Base-by-base conservation (phyloP, 1,284 basidiomycete genomes). In the Microbotryum lychnidis-dioicae region DNA sequence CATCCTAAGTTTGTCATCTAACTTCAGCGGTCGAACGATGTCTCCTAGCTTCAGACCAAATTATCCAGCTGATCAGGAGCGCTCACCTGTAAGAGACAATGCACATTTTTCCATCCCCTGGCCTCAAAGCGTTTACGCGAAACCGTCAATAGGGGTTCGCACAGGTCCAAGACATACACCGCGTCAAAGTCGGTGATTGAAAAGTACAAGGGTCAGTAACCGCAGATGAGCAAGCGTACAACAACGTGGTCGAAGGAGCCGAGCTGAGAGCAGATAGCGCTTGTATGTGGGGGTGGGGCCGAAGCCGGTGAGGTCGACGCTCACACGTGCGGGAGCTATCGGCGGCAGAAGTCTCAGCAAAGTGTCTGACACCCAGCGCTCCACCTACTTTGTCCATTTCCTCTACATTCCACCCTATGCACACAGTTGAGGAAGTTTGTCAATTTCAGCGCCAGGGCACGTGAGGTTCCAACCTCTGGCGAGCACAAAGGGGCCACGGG, bases 361-460 rank as follows among this genome's bases (percentile, higher is more conserved):
- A 42, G 37, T 14, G 12, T 42, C 14, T 16, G 14, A 12, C 16
- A 16, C 37, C 37, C 14, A 42, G 37, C 2, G 29, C 29, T 10
- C 0, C 25, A 45, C 60, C 5, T 37, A 62, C 63, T 61, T 82
- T 80, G 75, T 87, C 80, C 87, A 89, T 89, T 66, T 84, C 79
- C 75, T 90, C 88, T 68, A 90, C 85, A 75, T 89, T 90, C 79
- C 86, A 85, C 16, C 87, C 84, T 80, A 57, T 25, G 16, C 9
- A 42, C 9, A 42, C 18, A 16, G 3, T 10, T 18, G 33, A 10
- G 18, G 21, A 21, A 50, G 47, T 2, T 44, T 27, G 25, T n/a
- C 10, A n/a, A 14, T 12, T 18, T 6, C 14, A 12, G 14, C 16
- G 3, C 25, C 44, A 45, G 14, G 16, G 45, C 29, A 31, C 9